Conservation (phyloP, 2,329 filamentous ascomycete species). For the Colletotrichum liriopes region DNA sequence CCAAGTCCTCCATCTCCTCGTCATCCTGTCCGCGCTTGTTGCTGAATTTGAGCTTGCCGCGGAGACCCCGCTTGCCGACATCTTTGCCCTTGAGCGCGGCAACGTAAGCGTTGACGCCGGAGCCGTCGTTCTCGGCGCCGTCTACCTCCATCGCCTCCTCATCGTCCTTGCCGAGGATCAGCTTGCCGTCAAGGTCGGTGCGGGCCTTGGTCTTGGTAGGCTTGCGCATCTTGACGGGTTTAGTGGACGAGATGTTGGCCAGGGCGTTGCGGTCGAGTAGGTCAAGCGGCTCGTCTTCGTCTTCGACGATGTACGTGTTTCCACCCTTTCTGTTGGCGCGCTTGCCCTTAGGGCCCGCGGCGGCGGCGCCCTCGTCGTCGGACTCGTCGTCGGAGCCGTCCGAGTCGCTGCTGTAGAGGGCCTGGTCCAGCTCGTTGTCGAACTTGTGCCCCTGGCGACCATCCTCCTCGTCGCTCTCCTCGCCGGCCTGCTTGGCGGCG, state of each 20-base stretch:
- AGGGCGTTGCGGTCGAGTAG: conserved; percentile 90
- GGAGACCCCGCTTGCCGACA: conserved; percentile 74
- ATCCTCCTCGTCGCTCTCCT: conserved; percentile 69
- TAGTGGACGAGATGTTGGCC: conserved; percentile 93
- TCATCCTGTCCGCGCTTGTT: conserved; percentile 70
- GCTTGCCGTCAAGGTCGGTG: conserved; percentile 83
- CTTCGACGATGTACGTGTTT: conserved; percentile 91
- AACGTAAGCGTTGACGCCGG: conserved; percentile 78
- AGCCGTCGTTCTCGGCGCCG: conserved; percentile 63
- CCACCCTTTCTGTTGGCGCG: conserved; percentile 71
- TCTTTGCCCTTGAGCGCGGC: conserved; percentile 79
- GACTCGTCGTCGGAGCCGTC: conserved; percentile 75
- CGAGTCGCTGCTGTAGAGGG: conserved; percentile 88
- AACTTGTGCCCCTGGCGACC: conserved; percentile 75
- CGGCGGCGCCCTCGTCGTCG: conserved; percentile 59
- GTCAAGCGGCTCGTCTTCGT: conserved; percentile 95
- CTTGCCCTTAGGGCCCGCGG: conserved; percentile 58
- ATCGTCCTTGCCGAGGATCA: conserved; percentile 78
- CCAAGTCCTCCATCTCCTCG: conserved; percentile 68
- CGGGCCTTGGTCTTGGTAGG: conserved; percentile 76
- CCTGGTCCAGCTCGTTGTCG: conserved; percentile 95
- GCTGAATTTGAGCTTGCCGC: conserved; percentile 80
- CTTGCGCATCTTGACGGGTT: conserved; percentile 77
- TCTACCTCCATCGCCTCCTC: conserved; percentile 77
- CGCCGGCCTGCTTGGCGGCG: conserved; percentile 70